Conservation (phyloP, 176 grass and related monocot genomes). For the Triticum monococcum region DNA sequence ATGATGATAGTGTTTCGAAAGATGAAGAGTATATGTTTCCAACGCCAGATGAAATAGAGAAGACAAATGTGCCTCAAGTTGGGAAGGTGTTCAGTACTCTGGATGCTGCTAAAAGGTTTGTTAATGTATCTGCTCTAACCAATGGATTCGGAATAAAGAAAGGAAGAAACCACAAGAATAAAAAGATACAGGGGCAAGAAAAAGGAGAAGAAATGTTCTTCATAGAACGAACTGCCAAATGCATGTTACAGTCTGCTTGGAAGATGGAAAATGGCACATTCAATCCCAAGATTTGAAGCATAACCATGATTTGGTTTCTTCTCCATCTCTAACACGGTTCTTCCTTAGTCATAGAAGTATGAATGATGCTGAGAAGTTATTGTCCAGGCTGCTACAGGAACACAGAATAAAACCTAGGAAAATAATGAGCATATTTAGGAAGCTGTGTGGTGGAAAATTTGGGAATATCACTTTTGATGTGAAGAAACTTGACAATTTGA, state of each 20-base stretch:
- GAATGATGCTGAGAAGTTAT: neutral
- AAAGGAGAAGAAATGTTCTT: neutral
- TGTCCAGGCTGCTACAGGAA: neutral
- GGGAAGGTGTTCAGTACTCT: too few relatives aligned
- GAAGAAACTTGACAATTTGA: neutral
- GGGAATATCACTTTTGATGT: neutral
- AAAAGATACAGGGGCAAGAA: too few relatives aligned
- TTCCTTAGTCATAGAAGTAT: neutral
- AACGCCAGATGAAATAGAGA: too few relatives aligned
- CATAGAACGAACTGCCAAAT: neutral
- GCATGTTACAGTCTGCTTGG: slow-evolving; percentile 4
- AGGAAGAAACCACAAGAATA: too few relatives aligned
- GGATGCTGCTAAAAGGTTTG: too few relatives aligned
- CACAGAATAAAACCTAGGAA: neutral
- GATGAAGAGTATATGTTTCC: too few relatives aligned
- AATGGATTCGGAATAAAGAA: too few relatives aligned
- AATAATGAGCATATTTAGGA: neutral
- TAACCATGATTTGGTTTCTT: neutral
- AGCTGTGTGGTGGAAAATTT: neutral
- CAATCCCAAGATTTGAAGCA: neutral
- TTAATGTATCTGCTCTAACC: too few relatives aligned
- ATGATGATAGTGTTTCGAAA: too few relatives aligned
- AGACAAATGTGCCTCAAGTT: too few relatives aligned
- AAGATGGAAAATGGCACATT: neutral
- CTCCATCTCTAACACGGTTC: neutral